These are phyloP conservation scores for Phytophthora pistaciae DNA, from an alignment of 352 stramenopile species.

Conservation along the genomic window DNA sequence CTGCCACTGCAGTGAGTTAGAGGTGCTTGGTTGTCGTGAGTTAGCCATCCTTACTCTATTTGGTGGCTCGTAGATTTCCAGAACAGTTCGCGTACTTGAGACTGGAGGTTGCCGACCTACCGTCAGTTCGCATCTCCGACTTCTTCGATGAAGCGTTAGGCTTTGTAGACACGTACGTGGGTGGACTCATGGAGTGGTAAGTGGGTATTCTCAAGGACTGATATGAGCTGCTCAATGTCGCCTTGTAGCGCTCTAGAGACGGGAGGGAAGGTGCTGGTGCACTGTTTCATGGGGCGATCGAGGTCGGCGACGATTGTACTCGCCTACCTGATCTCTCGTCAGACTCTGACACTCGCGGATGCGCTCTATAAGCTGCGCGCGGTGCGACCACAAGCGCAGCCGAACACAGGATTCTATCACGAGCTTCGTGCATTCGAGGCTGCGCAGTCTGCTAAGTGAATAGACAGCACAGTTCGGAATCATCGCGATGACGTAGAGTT, in stretches of 20 bases:
- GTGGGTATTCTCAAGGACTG: background rate
- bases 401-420: constrained; percentile 73
- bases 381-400: constrained; percentile 64
- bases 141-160: constrained; percentile 55
- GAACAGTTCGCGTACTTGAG: constrained; percentile 64
- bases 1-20: constrained; percentile 51
- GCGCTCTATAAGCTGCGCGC: constrained; percentile 53
- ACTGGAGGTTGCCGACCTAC: constrained; percentile 59
- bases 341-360: constrained; percentile 42
- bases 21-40: background rate
- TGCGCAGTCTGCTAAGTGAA: constrained; percentile 15
- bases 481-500: background rate
- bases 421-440: constrained; percentile 58
- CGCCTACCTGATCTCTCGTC: constrained; percentile 63
- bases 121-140: constrained; percentile 42
- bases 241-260: constrained; percentile 44
- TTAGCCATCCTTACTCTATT: background rate
- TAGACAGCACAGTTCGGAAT: background rate
- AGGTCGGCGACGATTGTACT: constrained; percentile 75
- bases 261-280: constrained; percentile 73
- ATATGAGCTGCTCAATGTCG: background rate
- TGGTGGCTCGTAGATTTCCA: constrained; percentile 43
- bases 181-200: background rate
- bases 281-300: constrained; percentile 80
- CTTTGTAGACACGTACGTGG: constrained; percentile 80